Evolutionary conservation across 1,284 basidiomycete species (phyloP), one percentile per base, ranked within the genome.

Genomic region (Trichosporon sp.): DNA sequence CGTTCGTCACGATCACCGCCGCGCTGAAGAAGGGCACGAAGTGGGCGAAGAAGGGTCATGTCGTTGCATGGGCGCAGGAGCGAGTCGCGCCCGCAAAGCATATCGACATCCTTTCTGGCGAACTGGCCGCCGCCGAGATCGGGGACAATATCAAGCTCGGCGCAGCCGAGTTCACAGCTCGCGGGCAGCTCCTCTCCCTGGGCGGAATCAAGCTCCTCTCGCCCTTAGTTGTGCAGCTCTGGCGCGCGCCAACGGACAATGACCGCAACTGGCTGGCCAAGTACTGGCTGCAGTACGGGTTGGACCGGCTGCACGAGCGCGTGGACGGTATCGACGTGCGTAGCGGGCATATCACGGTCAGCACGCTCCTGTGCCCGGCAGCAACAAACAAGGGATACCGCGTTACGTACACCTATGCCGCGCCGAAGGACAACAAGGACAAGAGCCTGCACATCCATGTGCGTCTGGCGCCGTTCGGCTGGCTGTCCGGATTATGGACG

Each of bases 171-270:
- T 77, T 77, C 70, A 43, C 64, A 35, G n/a, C 31, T 8, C 4
- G 35, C 0, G 75, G 75, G 16, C 64, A 63, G 19, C 70, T 77
- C 6, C 12, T 70, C 10, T 19, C 19, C 4, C 43, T 77, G 7
- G 71, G 71, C 10, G 32, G 31, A 1, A 6, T 71, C 65, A 21
- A 59, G 4, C 48, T 70, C 38, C 31, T 38, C 8, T 26, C 21
- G 7, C 32, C 40, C 16, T n/a, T 63, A 2, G 14, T 56, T 5
- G 66, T 74, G 6, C 73, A 76, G 67, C 38, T 78, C 14, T 76
- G 76, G 73, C 73, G 77, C 31, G 76, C 76, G 6, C 37, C 69
- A 54, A 78, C 74, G 7, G 76, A 78, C 68, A 77, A 77, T 67
- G 76, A 78, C 65, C 26, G 56, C 16, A 71, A 65, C n/a, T 26